Conservation (phyloP, 2,329 filamentous ascomycete genomes). For the Exophiala sp. region DNA sequence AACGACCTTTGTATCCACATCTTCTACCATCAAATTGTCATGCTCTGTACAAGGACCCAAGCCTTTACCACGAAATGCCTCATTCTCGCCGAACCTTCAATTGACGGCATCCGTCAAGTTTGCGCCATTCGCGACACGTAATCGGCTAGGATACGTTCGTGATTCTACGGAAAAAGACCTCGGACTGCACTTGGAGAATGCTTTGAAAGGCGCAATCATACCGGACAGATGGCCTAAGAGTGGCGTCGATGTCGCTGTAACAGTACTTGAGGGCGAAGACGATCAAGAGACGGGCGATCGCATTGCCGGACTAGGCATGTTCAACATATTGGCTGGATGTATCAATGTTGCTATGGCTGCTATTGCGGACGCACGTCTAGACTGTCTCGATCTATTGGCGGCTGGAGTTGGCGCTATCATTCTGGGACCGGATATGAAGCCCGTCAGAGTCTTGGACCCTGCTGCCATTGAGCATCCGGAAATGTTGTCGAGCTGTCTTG, state of each 20-base stretch:
- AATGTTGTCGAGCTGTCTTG: conserved; percentile 78
- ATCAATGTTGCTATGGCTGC: conserved; percentile 92
- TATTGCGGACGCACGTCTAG: conserved; percentile 89
- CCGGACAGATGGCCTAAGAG: conserved; percentile 98
- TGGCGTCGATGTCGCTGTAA: conserved; percentile 90
- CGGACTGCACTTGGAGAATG: conserved; percentile 85
- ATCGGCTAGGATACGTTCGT: conserved; percentile 78
- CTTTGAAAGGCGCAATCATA: conserved; percentile 82
- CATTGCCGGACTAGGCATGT: conserved; percentile 75
- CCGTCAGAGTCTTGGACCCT: conserved; percentile 65
- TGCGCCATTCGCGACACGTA: conserved; percentile 83
- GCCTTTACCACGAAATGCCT: conserved; percentile 81
- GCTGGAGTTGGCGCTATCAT: conserved; percentile 86
- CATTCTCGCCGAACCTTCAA: conserved; percentile 88
- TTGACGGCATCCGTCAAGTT: conserved; percentile 94
- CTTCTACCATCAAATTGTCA: conserved; percentile 78
- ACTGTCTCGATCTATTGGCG: conserved; percentile 85
- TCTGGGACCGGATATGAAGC: conserved; percentile 35
- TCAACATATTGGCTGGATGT: conserved; percentile 87
- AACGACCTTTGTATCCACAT: conserved; percentile 46
- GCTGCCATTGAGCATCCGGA: conserved; percentile 74
- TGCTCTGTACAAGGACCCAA: conserved; percentile 92
- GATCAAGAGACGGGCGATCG: conserved; percentile 55
- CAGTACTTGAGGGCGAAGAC: conserved; percentile 80
- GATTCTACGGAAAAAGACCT: conserved; percentile 85